Conservation (phyloP, 768 basidiomycete species). For the Daedaleopsis sinensis region DNA sequence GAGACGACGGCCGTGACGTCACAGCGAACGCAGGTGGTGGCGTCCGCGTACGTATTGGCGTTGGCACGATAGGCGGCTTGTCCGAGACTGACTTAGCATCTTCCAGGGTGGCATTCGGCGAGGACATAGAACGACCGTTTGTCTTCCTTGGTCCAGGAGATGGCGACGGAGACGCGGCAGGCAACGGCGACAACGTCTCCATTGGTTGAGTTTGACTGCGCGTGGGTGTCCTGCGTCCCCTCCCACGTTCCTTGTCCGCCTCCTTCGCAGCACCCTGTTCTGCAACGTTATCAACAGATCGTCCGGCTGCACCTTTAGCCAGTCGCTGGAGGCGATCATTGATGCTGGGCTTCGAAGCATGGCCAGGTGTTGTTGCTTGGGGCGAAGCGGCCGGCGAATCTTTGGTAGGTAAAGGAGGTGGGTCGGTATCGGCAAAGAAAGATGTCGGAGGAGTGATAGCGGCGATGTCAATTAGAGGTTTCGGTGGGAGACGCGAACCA, state of each 20-base stretch:
- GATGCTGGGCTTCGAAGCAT: conserved; percentile 28
- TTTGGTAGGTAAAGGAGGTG: conserved; percentile 18
- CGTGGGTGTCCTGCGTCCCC: conserved; percentile 21
- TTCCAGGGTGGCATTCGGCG: conserved; percentile 31
- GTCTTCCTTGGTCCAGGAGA: conserved; percentile 17
- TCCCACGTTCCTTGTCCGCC: conserved; percentile 16
- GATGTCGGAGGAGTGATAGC: conserved; percentile 18
- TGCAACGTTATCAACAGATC: conserved; percentile 12
- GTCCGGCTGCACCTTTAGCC: conserved; percentile 22
- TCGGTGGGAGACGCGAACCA: conserved; percentile 36
- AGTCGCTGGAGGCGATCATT: conserved; percentile 30
- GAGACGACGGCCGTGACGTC: conserved; percentile 36
- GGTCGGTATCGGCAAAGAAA: conserved; percentile 12
- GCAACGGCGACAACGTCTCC: conserved; percentile 6
- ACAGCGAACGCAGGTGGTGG: conserved; percentile 38
- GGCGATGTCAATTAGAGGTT: conserved; percentile 46
- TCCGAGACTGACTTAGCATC: conserved; percentile 23
- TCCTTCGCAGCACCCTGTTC: conserved; percentile 10
- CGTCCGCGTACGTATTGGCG: conserved; percentile 34
- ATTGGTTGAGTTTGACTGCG: conserved; percentile 32
- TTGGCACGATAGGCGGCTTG: conserved; percentile 34
- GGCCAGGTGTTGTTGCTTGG: conserved; percentile 13
- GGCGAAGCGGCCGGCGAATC: conserved; percentile 14
- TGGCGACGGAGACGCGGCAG: conserved; percentile 20
- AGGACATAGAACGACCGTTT: conserved; percentile 27